phyloP scores from a whole-genome alignment of 2,329 filamentous ascomycete genomes.

The Diaporthe nobilis region DNA sequence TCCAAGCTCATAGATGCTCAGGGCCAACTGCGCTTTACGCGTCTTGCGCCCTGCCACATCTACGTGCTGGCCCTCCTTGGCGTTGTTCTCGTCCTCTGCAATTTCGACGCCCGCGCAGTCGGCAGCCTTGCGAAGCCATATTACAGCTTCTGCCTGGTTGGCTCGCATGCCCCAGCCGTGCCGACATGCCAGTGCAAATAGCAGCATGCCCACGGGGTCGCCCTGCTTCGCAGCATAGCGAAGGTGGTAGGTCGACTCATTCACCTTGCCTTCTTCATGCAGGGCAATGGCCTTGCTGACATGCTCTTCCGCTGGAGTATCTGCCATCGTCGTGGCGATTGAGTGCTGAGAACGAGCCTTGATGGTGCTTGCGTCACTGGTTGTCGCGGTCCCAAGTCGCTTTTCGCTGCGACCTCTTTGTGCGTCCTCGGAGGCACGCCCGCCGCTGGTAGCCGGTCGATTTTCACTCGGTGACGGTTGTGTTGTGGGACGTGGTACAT shows the following conservation, averaged over 20 bases:
- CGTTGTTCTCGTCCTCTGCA: slow-evolving; percentile 81
- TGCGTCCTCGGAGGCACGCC: slow-evolving; percentile 63
- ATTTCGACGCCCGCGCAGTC: slow-evolving; percentile 87
- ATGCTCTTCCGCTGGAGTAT: slow-evolving; percentile 88
- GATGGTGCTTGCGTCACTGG: slow-evolving; percentile 70
- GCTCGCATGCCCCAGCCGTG: slow-evolving; percentile 98
- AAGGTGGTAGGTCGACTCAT: slow-evolving; percentile 96
- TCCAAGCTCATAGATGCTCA: slow-evolving; percentile 96
- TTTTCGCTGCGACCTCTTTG: slow-evolving; percentile 55
- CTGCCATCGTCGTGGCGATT: slow-evolving; percentile 67
- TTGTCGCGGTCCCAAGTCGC: slow-evolving; percentile 58
- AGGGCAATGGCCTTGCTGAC: slow-evolving; percentile 90
- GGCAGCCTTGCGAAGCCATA: slow-evolving; percentile 93
- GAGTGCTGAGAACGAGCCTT: slow-evolving; percentile 61
- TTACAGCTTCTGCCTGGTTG: slow-evolving; percentile 89
- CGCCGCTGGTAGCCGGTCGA: slow-evolving; percentile 60
- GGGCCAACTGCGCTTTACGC: slow-evolving; percentile 91
- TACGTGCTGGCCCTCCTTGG: slow-evolving; percentile 73
- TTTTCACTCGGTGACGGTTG: slow-evolving; percentile 61
- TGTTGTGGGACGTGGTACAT: slow-evolving; percentile 57
- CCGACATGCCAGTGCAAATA: slow-evolving; percentile 94
- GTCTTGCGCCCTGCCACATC: slow-evolving; percentile 82
- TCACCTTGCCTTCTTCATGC: slow-evolving; percentile 88
- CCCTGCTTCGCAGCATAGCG: slow-evolving; percentile 89
- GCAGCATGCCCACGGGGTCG: slow-evolving; percentile 92